Evolutionary conservation across 2,329 filamentous ascomycete species (phyloP).

Genomic region (Bipolaris cookei): DNA sequence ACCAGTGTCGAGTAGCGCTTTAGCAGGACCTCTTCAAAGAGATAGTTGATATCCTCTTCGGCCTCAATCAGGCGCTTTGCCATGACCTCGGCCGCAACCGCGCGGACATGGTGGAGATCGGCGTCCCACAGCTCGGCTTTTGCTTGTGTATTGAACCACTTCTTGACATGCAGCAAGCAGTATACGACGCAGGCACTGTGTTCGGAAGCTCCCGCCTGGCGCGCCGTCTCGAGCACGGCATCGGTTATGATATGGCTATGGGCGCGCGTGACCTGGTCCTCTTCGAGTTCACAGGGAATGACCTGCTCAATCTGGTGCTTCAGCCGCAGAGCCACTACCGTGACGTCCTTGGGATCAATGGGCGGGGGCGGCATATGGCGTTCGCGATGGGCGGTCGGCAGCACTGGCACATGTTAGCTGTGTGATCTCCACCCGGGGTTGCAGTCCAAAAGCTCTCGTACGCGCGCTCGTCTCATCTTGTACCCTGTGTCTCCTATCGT

Average conservation of each 20-base stretch:
- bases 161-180: conserved; percentile 75
- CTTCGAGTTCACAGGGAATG: conserved; percentile 87
- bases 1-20: conserved; percentile 85
- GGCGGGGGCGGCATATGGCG: conserved; percentile 65
- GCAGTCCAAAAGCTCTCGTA: conserved; percentile 27
- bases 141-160: conserved; percentile 82
- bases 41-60: conserved; percentile 78
- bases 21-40: conserved; percentile 81
- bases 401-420: conserved; percentile 58
- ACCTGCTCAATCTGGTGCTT: conserved; percentile 90
- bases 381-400: conserved; percentile 66
- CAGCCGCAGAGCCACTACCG: conserved; percentile 85
- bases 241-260: conserved; percentile 86
- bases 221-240: conserved; percentile 79
- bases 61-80: conserved; percentile 88
- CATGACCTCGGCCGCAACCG: conserved; percentile 85
- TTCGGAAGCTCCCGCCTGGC: conserved; percentile 77
- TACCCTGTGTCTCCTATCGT: conserved; percentile 47
- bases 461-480: conserved; percentile 53
- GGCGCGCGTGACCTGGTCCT: conserved; percentile 73
- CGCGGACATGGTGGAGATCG: conserved; percentile 78
- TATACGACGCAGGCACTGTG: conserved; percentile 82
- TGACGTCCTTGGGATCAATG: conserved; percentile 79
- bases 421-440: conserved; percentile 1
- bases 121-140: conserved; percentile 88